Base-by-base conservation (phyloP, 2,329 filamentous ascomycete genomes). In the Fusarium armeniacum region DNA sequence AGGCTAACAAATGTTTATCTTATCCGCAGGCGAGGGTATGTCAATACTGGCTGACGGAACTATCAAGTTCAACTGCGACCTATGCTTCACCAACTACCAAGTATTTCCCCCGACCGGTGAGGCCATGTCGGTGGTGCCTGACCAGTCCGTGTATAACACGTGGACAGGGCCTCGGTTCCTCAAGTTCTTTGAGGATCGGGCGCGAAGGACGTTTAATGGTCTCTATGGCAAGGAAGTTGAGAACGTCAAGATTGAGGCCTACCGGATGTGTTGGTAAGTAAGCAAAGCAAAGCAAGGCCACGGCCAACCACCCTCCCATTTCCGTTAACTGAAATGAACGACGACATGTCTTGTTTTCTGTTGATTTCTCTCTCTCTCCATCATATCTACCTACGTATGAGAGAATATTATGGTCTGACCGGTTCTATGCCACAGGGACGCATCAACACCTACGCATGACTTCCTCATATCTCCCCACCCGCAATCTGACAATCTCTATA, bases 31-130 rank as follows among this genome's bases (percentile, higher is more conserved):
- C 24, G 81, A 82, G 70, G 78, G 80, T 51, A 82, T 82, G 80
- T 82, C 80, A 10, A 82, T 81, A 16, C 84, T 84, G 11, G 68
- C 76, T 5, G 79, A 84, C 33, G 83, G 85, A 2, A 79, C 85
- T 3, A 81, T 90, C 62, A 90, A 90, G 75, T 88, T 89, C 78
- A 89, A 88, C 62, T 87, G 87, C 72, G 82, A 88, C 51, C 82
- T 84, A 22, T 87, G 86, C 57, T 86, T 90, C 72, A 86, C 83
- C 41, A 89, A 89, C 73, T 85, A 82, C 9, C 75, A 82, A 26
- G 78, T 77, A 0, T 81, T 82, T 65, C 82, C 84, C 1, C 56
- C 78, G 3, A 84, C 83, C 3, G 85, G 85, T 3, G 81, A 84
- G 63, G 77, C 76, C 50, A 86, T 90, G 70, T 88, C 87, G 1